Evolutionary conservation across 306 rosid genomes (phyloP).

Genomic region (Malus fusca): DNA sequence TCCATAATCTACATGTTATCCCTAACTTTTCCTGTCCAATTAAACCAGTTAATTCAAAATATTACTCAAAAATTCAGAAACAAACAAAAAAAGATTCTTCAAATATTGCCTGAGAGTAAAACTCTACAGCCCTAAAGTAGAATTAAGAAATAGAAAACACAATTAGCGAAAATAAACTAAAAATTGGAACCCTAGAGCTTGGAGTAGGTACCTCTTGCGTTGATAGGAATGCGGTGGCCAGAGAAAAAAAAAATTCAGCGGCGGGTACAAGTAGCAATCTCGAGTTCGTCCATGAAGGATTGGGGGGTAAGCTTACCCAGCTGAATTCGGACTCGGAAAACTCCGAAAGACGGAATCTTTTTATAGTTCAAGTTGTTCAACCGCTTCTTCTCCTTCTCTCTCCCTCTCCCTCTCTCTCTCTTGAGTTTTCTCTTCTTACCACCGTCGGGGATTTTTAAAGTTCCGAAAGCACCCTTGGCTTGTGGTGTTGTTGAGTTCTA

Average conservation of each 20-base stretch:
- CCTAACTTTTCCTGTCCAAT: neutral
- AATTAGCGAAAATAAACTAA: neutral
- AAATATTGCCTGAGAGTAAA: neutral
- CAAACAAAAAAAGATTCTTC: neutral
- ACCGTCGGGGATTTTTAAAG: neutral
- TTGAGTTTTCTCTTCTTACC: neutral
- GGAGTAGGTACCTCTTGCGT: neutral
- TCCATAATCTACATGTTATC: neutral
- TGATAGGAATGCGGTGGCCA: neutral
- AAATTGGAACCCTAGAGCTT: conserved; percentile 1
- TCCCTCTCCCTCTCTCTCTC: neutral
- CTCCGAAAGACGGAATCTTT: neutral
- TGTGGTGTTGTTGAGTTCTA: too few relatives aligned
- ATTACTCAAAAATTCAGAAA: neutral
- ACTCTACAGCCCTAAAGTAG: neutral
- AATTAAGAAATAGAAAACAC: neutral
- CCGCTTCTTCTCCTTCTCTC: neutral
- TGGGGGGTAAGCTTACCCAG: neutral
- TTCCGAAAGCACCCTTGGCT: neutral
- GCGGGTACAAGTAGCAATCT: neutral
- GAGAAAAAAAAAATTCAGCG: neutral
- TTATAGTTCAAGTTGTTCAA: neutral
- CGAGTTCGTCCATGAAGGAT: conserved; percentile 12
- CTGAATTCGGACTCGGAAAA: neutral
- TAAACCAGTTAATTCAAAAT: neutral